These are phyloP conservation scores for Paramecium sexaurelia DNA, from an alignment of 73 alveolate genomes.

Conservation along the genomic window DNA sequence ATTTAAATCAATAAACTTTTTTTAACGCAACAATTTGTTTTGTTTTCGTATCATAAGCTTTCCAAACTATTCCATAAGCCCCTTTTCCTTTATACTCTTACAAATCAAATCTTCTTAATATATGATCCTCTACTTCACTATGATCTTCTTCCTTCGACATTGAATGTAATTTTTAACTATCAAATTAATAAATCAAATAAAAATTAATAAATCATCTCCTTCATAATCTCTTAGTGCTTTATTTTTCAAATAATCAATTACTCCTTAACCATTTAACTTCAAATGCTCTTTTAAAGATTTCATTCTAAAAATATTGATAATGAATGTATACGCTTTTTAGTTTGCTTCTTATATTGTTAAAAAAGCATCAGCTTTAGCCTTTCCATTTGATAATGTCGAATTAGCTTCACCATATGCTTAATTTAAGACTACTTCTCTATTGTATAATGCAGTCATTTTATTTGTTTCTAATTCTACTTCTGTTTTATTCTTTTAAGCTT, in stretches of 20 bases:
- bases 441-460: constrained; percentile 74
- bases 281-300: constrained; percentile 78
- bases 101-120: constrained; percentile 79
- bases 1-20: constrained; percentile 60
- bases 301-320: constrained; percentile 26
- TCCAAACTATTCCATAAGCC: constrained; percentile 94
- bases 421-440: constrained; percentile 78
- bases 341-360: constrained; percentile 69
- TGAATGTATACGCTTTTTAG: constrained; percentile 69
- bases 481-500: constrained; percentile 88
- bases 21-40: constrained; percentile 72
- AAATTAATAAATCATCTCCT: constrained; percentile 77
- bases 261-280: constrained; percentile 71
- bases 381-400: constrained; percentile 80
- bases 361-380: constrained; percentile 76
- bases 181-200: constrained; percentile 57
- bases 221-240: constrained; percentile 84
- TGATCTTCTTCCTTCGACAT: constrained; percentile 52
- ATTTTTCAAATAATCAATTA: constrained; percentile 81
- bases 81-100: constrained; percentile 87
- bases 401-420: constrained; percentile 91
- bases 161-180: constrained; percentile 19
- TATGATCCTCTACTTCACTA: constrained; percentile 81
- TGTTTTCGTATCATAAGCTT: constrained; percentile 86
- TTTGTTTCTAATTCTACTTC: constrained; percentile 87